Conservation (phyloP, 2,329 filamentous ascomycete species). For the Sporothrix protearum region DNA sequence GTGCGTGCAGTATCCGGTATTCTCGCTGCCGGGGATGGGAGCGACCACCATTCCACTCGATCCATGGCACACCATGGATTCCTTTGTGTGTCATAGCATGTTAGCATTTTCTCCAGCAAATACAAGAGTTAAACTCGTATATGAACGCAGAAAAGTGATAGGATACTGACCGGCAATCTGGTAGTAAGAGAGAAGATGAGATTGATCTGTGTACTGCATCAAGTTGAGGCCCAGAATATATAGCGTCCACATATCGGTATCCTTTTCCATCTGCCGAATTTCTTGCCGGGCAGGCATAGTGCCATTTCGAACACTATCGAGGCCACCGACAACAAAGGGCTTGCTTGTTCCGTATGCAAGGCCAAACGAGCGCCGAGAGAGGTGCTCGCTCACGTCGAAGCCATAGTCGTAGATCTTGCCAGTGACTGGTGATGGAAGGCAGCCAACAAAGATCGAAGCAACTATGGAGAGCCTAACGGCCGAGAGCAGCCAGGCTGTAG, state of each 20-base stretch:
- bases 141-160: conserved; percentile 18
- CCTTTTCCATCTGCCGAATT: conserved; percentile 61
- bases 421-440: background rate
- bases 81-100: conserved; percentile 43
- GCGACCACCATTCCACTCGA: conserved; percentile 53
- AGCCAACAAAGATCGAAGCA: background rate
- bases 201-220: conserved; percentile 65
- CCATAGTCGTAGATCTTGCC: conserved; percentile 49
- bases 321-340: conserved; percentile 43
- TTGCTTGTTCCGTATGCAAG: conserved; percentile 23
- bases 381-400: conserved; percentile 38
- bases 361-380: conserved; percentile 41
- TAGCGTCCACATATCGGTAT: conserved; percentile 68
- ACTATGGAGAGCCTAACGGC: background rate
- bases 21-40: conserved; percentile 48
- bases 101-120: background rate
- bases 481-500: background rate
- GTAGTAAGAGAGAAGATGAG: conserved; percentile 67
- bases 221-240: conserved; percentile 71
- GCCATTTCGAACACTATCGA: conserved; percentile 38
- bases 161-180: conserved; percentile 63
- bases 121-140: background rate
- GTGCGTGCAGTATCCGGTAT: conserved; percentile 73
- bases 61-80: conserved; percentile 73
- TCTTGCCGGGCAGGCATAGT: conserved; percentile 55